Percentiles rank a stretch among this genome's conserved stretches.
These are phyloP conservation scores for Madurella fahalii DNA, from an alignment of 2,329 filamentous ascomycete genomes.

Conservation along the genomic window DNA sequence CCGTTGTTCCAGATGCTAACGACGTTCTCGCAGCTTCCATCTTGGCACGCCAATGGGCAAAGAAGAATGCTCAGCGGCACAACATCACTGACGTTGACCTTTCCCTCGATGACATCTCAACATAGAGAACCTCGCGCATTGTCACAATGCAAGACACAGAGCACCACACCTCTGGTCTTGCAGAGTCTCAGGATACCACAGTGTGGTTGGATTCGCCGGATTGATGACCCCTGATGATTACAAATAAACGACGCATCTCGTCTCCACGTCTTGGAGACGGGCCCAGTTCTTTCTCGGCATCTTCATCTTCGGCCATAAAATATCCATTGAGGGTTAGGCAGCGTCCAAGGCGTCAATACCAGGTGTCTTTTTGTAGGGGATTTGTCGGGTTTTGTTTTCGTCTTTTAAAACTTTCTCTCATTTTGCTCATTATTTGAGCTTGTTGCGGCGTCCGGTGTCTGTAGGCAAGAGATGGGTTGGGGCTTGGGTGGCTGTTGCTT, in stretches of 20 bases:
- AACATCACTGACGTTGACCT: conserved; percentile 49
- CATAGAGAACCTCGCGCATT: conserved; percentile 7
- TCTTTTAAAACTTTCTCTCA: conserved; percentile 9
- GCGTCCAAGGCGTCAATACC: conserved; percentile 9
- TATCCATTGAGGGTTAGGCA: conserved; percentile 10
- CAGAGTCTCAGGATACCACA: conserved; percentile 25
- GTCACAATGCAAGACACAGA: conserved; percentile 1
- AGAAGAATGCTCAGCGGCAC: conserved; percentile 63
- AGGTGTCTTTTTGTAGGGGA: conserved; percentile 10
- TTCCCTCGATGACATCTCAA: conserved; percentile 46
- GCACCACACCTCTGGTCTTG: conserved; percentile 10
- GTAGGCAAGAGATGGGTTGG: conserved; percentile 15
- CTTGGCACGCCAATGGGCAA: conserved; percentile 87
- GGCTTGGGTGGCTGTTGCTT: conserved; percentile 12
- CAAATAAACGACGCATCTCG: conserved; percentile 18
- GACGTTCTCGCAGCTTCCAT: conserved; percentile 67
- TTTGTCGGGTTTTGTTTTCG: conserved; percentile 8
- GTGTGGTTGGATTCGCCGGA: conserved; percentile 26
- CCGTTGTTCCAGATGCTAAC: conserved; percentile 19
- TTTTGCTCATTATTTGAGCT: conserved; percentile 9
- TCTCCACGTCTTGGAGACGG: conserved; percentile 14
- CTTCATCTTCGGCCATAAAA: conserved; percentile 14
- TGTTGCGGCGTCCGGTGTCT: conserved; percentile 20
- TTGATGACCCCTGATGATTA: conserved; percentile 22
- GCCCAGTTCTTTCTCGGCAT: conserved; percentile 9